Evolutionary conservation across 78 protist genomes (phyloP).

Genomic region (Creolimax fragrantissima): DNA sequence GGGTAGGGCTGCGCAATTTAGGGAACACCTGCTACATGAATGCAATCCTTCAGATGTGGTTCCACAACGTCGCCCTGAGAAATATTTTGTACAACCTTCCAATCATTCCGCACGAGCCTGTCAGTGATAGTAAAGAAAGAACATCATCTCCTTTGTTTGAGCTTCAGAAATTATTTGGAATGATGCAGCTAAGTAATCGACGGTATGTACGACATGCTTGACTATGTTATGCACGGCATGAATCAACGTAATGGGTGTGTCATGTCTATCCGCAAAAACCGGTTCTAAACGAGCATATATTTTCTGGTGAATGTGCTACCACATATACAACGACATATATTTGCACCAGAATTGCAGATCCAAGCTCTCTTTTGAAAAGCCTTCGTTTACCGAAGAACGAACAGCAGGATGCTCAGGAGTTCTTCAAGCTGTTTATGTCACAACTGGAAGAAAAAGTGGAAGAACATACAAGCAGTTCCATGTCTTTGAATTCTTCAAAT

Average conservation of each 20-base stretch:
- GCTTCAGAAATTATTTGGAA: neutral
- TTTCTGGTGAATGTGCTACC: no score
- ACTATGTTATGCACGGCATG: no score
- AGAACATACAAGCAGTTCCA: no score
- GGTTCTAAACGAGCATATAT: neutral
- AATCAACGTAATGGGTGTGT: no score
- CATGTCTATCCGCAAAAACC: neutral
- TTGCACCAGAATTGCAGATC: neutral
- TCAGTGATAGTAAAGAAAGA: no score
- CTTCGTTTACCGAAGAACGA: neutral
- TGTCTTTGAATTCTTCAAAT: no score
- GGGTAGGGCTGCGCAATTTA: no score
- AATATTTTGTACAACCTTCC: neutral
- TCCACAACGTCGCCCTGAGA: neutral
- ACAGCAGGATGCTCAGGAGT: neutral
- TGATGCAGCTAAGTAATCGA: neutral
- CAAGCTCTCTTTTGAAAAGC: neutral
- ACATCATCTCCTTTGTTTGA: neutral
- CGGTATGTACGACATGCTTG: neutral
- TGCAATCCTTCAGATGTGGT: neutral
- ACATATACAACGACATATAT: no score
- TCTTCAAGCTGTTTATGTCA: neutral
- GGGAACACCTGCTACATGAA: no score
- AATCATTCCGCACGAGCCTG: neutral
- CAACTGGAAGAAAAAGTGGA: neutral